Evolutionary conservation across 345 rosid species (phyloP).

Genomic region (Rhodomyrtus tomentosa): DNA sequence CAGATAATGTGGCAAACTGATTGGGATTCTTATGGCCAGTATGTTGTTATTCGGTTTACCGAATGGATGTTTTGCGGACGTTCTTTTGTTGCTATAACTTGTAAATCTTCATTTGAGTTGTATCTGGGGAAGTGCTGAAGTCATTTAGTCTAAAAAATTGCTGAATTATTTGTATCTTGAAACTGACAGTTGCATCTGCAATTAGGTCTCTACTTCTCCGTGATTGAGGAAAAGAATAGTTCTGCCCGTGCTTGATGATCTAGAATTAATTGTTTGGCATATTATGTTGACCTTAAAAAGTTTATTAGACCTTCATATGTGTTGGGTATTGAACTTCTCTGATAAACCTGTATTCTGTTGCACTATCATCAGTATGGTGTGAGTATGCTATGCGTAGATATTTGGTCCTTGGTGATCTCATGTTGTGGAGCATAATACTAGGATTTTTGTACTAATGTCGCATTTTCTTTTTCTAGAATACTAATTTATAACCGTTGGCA

Average conservation of each 20-base stretch:
- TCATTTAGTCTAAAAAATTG: not conserved
- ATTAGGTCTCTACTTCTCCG: not conserved
- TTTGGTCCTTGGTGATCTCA: not conserved
- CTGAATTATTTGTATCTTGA: not conserved
- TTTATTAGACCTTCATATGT: not conserved
- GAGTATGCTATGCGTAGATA: not conserved
- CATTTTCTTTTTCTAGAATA: not conserved
- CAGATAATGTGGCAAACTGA: not conserved
- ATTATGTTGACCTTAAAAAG: not conserved
- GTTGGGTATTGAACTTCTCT: not conserved
- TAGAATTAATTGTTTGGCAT: not conserved
- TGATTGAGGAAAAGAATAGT: not conserved
- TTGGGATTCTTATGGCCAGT: not conserved
- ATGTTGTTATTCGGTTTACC: not conserved
- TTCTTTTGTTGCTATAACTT: not conserved
- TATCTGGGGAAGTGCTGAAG: not conserved
- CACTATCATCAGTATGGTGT: not conserved
- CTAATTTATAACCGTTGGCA: slow-evolving; percentile 2
- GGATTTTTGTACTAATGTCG: not conserved
- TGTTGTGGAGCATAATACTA: not conserved
- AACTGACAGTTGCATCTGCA: not conserved
- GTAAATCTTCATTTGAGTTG: not conserved
- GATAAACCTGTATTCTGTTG: not conserved
- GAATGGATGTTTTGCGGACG: not conserved
- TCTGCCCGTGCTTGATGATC: not conserved